Base-by-base conservation (phyloP, 106 monocot species). In the Allium fistulosum region DNA sequence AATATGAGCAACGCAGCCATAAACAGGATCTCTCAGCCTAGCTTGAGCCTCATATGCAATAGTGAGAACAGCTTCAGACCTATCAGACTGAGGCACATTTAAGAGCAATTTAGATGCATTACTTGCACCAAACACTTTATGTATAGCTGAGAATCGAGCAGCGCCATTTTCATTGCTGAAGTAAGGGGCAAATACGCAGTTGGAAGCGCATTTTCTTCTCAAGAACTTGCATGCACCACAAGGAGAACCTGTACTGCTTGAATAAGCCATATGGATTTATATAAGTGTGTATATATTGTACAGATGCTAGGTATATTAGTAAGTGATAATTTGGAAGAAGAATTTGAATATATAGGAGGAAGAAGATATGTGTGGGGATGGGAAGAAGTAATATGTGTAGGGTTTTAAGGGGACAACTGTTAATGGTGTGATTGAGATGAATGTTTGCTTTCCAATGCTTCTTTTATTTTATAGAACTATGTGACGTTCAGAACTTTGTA, bases 201-300 rank as follows among this genome's bases (percentile, higher is more conserved):
- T 81, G 46, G 47, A 62, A 6, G 65, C 81, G 63, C 90, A 91
- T 70, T 87, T 91, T 75, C 87, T 76, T 76, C 90, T 76, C 53
- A 91, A 64, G 77, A 91, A 87, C 84, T 84, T 87, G 81, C 91
- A 91, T 26, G 91, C 91, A 26, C 87, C 91, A 62, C 91, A 91
- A 56, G 91, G 91, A 45, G 91, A 84, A 14, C 91, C 87, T 14
- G 48, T n/a, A 7, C 65, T 17, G 14, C 53, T 15, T 55, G 2
- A 17, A 59, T 59, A 13, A 10, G 18, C 17, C n/a, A 17, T 59
- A 7, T 55, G 3, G 53, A 12, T 55, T 55, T 9, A 59, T 18
- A 2, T 22, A 22, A 22, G 22, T 22, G 22, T 22, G 22, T 22
- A 22, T 22, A 22, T 22, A 22, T 22, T 1, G 22, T 22, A 22